Percentiles rank a stretch among this genome's conserved stretches.
Evolutionary conservation across 202 grass and related monocot species (phyloP).

Genomic region (Digitaria exilis): DNA sequence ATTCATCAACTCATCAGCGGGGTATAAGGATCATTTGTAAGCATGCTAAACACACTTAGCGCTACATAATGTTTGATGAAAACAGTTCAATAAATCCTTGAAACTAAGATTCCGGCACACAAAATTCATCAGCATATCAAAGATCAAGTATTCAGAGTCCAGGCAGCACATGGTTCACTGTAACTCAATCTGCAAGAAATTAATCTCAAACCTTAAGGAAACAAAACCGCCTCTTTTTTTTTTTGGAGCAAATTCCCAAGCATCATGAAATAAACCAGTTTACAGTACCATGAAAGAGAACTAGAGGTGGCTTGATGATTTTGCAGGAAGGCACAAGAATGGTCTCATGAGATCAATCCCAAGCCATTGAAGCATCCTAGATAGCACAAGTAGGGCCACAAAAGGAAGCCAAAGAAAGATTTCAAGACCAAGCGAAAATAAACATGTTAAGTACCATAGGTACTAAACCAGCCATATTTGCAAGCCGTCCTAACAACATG

Average conservation of each 20-base stretch:
- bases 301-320: neutral
- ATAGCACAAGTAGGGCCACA: neutral
- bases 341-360: neutral
- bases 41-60: neutral
- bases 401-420: neutral
- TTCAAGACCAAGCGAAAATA: no score
- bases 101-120: neutral
- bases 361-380: neutral
- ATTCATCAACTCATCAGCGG: neutral
- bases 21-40: neutral
- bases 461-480: neutral
- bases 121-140: neutral
- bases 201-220: no score
- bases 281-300: neutral
- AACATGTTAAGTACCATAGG: no score
- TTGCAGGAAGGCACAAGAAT: neutral
- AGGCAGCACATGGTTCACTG: neutral
- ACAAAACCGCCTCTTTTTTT: neutral
- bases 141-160: neutral
- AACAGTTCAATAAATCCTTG: neutral
- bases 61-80: neutral
- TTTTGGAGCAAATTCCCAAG: neutral
- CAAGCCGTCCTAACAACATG: neutral
- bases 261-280: neutral
- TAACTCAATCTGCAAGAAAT: neutral